Conservation (phyloP, 2,329 filamentous ascomycete genomes). For the Periconia sp. region DNA sequence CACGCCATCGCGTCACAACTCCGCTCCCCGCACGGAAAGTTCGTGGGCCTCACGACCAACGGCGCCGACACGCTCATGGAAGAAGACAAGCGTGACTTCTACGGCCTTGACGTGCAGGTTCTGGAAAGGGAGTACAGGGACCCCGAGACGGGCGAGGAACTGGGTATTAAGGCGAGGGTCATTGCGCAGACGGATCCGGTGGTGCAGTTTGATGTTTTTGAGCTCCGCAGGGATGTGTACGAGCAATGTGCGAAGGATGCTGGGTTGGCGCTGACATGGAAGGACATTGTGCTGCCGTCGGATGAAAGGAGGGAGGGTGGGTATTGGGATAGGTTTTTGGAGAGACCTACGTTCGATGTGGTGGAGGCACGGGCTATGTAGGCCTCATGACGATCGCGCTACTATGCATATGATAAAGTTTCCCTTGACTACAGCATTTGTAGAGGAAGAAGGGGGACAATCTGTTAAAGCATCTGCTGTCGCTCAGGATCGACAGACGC, state of each 20-base stretch:
- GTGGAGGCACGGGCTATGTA: slow-evolving; percentile 14
- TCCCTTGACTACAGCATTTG: no score
- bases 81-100: slow-evolving; percentile 21
- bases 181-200: slow-evolving; percentile 13
- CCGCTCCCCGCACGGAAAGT: slow-evolving; percentile 8
- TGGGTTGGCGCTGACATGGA: slow-evolving; percentile 24
- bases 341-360: slow-evolving; percentile 25
- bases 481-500: no score
- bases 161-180: slow-evolving; percentile 27
- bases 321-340: slow-evolving; percentile 26
- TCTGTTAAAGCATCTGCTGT: no score
- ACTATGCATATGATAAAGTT: no score
- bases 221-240: slow-evolving; percentile 28
- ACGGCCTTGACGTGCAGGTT: slow-evolving; percentile 24
- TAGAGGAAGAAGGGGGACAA: no score
- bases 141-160: slow-evolving; percentile 12
- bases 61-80: slow-evolving; percentile 17
- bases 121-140: slow-evolving; percentile 21
- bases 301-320: slow-evolving; percentile 23
- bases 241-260: slow-evolving; percentile 26
- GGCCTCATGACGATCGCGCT: no score
- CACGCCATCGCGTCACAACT: slow-evolving; percentile 21
- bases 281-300: slow-evolving; percentile 21
- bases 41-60: slow-evolving; percentile 30
- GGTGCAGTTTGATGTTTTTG: slow-evolving; percentile 30